Conservation (phyloP, 176 grass and related monocot genomes). For the Raddia guianensis region DNA sequence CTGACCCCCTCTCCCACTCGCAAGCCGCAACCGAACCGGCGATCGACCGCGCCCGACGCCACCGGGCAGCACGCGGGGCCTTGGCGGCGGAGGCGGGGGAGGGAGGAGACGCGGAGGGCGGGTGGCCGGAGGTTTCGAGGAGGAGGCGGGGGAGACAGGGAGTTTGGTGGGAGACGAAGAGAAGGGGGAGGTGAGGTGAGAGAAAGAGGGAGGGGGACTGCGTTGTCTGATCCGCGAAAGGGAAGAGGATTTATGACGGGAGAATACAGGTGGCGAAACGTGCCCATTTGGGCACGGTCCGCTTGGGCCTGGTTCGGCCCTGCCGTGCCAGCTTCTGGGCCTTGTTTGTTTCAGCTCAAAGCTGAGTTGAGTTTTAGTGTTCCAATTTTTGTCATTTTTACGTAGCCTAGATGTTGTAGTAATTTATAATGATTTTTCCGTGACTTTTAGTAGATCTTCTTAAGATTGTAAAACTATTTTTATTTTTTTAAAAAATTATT, state of each 20-base stretch:
- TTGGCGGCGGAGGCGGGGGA: neutral
- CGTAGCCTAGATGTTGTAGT: too few relatives aligned
- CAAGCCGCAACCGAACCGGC: conserved; percentile 20
- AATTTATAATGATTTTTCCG: too few relatives aligned
- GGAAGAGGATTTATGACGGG: conserved; percentile 28
- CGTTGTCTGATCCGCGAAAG: conserved; percentile 28
- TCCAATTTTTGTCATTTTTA: too few relatives aligned
- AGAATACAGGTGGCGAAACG: neutral
- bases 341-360: too few relatives aligned
- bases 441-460: too few relatives aligned
- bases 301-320: too few relatives aligned
- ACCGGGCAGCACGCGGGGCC: neutral
- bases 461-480: too few relatives aligned
- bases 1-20: neutral
- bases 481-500: too few relatives aligned
- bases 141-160: neutral
- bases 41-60: neutral
- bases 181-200: neutral
- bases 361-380: too few relatives aligned
- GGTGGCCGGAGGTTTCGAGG: conserved; percentile 33
- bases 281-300: too few relatives aligned
- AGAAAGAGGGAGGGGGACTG: too few relatives aligned
- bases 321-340: too few relatives aligned
- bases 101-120: neutral
- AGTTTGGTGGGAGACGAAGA: conserved; percentile 22